Evolutionary conservation across 169 alveolate genomes (phyloP).

Genomic region (Plasmodium falciparum): DNA sequence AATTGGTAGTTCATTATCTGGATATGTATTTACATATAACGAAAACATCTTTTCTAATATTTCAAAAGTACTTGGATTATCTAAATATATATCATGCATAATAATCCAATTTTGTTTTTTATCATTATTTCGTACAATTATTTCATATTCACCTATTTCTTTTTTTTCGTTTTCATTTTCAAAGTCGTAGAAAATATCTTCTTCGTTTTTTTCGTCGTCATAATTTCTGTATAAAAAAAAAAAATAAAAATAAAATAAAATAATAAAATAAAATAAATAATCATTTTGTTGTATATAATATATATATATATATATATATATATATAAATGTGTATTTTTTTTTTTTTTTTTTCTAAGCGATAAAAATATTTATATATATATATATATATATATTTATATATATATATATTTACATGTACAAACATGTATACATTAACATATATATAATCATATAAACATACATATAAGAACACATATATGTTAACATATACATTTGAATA

Average conservation of each 20-base stretch:
- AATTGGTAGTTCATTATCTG: slow-evolving; percentile 78
- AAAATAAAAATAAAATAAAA: not conserved
- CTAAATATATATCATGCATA: slow-evolving; percentile 63
- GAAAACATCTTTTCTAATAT: slow-evolving; percentile 52
- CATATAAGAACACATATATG: not conserved
- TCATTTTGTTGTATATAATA: too few relatives aligned
- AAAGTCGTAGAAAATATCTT: slow-evolving; percentile 44
- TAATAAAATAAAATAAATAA: not conserved
- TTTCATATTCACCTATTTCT: slow-evolving; percentile 40
- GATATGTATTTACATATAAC: slow-evolving; percentile 76
- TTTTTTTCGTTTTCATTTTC: slow-evolving; percentile 68
- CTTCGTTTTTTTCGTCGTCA: slow-evolving; percentile 63
- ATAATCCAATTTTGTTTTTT: slow-evolving; percentile 54
- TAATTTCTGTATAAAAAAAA: slow-evolving; percentile 17
- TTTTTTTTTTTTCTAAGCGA: too few relatives aligned
- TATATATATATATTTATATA: not conserved
- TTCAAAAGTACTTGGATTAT: slow-evolving; percentile 52
- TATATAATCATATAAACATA: not conserved
- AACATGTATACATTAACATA: not conserved
- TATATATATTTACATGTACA: not conserved
- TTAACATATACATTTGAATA: not conserved
- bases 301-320: too few relatives aligned
- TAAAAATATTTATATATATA: not conserved
- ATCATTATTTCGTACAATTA: slow-evolving; percentile 36
- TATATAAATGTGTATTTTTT: not conserved